Base-by-base conservation (phyloP, 1,284 basidiomycete genomes). In the Ceratobasidium sp. region DNA sequence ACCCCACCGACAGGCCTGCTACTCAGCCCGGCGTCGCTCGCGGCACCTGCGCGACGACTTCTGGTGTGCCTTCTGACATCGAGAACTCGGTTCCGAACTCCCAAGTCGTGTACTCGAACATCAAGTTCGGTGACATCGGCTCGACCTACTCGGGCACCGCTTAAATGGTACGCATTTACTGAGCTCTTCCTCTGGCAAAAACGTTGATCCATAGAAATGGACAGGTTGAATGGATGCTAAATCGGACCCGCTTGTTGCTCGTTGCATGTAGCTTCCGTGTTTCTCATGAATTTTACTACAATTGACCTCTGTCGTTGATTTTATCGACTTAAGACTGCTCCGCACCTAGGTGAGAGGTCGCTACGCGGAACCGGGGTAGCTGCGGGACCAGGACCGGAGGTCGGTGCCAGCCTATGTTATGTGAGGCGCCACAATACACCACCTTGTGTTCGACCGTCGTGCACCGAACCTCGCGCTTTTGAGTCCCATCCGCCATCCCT, bases 81-180 rank as follows among this genome's bases (percentile, higher is more conserved):
- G 85, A 87, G 79, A 76, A 78, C 30, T 39, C 62, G 8, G 45
- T 14, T 39, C 34, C 79, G 71, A 87, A 82, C 82, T 87, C 86
- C 34, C 86, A 87, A n/a, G 86, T 88, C 76, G 81, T 79, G 72
- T 88, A 82, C 82, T 87, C 86, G 34, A 86, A 87, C 83, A 86
- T 88, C 81, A 84, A 82, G 77, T 83, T 84, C 77, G 87, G 87
- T 61, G 80, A 82, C 75, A 83, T 87, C 77, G 84, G 83, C 74
- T 84, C 84, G 58, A 88, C 86, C 72, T 86, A 75, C 75, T 77
- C 65, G 61, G 77, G 80, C 36, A 41, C 72, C 39, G 74, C 43
- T 21, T 74, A 67, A 46, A 52, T 43, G 34, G 34, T 73, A 58
- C 39, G 43, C 45, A 67, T 28, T 39, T 39, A 41, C 14, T 9